Evolutionary conservation across 768 basidiomycete genomes (phyloP).

Genomic region (Tylopilus cervinicoccineus): DNA sequence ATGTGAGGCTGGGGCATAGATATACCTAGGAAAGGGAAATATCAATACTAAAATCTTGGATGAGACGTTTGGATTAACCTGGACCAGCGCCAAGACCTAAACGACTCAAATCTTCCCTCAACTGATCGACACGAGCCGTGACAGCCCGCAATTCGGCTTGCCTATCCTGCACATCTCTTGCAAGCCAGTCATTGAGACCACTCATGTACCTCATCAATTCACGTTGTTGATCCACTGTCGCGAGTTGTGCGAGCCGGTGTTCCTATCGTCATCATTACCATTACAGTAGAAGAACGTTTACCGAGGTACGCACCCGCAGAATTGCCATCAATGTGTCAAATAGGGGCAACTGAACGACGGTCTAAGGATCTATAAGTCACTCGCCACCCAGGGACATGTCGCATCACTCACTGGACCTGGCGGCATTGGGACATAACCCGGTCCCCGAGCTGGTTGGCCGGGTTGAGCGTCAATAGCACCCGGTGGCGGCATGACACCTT

Average conservation of each 20-base stretch:
- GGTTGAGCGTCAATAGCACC: slow-evolving; percentile 17
- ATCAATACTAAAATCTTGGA: background rate
- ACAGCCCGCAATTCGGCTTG: slow-evolving; percentile 70
- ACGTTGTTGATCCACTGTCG: slow-evolving; percentile 74
- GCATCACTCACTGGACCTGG: slow-evolving; percentile 46
- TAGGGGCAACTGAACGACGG: slow-evolving; percentile 58
- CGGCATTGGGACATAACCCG: slow-evolving; percentile 44
- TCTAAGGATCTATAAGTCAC: slow-evolving; percentile 33
- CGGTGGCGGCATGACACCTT: slow-evolving; percentile 23
- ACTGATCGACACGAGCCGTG: slow-evolving; percentile 52
- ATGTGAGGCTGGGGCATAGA: slow-evolving; percentile 23
- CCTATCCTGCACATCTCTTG: slow-evolving; percentile 73
- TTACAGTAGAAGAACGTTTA: background rate
- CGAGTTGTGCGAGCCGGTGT: slow-evolving; percentile 68
- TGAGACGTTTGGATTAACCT: slow-evolving; percentile 26
- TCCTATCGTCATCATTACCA: slow-evolving; percentile 43
- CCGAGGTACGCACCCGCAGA: slow-evolving; percentile 46
- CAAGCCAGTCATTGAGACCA: slow-evolving; percentile 74
- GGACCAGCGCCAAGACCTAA: slow-evolving; percentile 40
- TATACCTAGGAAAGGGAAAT: slow-evolving; percentile 11
- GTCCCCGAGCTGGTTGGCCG: slow-evolving; percentile 23
- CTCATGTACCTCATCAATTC: slow-evolving; percentile 79
- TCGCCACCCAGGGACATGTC: background rate
- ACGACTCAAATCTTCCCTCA: slow-evolving; percentile 43
- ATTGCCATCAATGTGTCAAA: slow-evolving; percentile 71